phyloP scores from a whole-genome alignment of 352 stramenopile genomes.

The Pythium sp. region DNA sequence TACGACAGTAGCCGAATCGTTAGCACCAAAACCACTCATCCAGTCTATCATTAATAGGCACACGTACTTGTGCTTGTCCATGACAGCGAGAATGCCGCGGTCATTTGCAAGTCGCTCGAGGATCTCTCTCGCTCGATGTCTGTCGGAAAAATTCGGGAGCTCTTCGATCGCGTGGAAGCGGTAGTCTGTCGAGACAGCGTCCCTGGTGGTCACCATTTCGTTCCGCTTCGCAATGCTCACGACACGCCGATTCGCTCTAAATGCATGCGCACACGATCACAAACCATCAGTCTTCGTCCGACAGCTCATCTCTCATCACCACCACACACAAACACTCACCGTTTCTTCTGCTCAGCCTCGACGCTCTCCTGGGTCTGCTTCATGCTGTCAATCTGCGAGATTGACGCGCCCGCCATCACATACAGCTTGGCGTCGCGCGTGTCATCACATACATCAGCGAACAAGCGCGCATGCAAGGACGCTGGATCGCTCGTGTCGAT shows the following conservation, averaged over 20 bases:
- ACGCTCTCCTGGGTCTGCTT: constrained; percentile 36
- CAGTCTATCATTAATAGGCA: background rate
- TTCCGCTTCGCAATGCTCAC: constrained; percentile 65
- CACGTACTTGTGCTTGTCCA: constrained; percentile 85
- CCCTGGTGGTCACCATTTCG: constrained; percentile 26
- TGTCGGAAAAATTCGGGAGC: constrained; percentile 53
- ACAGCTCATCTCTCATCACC: background rate
- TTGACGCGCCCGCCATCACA: constrained; percentile 49
- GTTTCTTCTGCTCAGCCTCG: constrained; percentile 40
- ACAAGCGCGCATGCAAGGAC: background rate
- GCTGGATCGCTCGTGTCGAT: constrained; percentile 30
- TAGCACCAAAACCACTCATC: background rate
- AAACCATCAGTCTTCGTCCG: background rate
- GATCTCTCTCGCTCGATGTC: constrained; percentile 65
- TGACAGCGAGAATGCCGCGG: constrained; percentile 82
- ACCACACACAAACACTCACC: constrained; percentile 24
- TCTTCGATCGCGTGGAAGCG: constrained; percentile 73
- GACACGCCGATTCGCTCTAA: constrained; percentile 46
- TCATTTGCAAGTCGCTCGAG: constrained; percentile 84
- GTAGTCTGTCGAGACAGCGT: constrained; percentile 46
- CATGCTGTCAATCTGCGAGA: constrained; percentile 49
- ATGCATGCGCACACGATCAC: background rate
- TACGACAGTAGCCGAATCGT: background rate
- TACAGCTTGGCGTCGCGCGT: constrained; percentile 24
- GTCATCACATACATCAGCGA: constrained; percentile 30